Base-by-base conservation (phyloP, 495 filamentous ascomycete species). In the Penicillium cataractarum region DNA sequence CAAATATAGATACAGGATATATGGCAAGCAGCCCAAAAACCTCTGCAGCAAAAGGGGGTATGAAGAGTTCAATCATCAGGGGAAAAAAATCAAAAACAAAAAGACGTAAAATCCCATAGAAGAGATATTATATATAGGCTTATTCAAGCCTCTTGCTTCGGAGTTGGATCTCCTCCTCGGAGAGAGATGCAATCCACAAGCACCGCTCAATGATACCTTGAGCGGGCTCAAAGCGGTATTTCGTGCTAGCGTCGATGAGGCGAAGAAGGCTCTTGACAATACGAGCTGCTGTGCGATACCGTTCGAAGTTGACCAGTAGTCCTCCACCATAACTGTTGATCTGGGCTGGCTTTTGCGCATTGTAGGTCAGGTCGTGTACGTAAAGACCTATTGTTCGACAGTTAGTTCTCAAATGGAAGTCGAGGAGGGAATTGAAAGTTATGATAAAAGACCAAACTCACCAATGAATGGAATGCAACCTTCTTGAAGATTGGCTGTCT, bases 391-490 rank as follows among this genome's bases (percentile, higher is more conserved):
- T 24, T 37, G 17, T 59, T 42, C 50, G 32, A 52, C 55, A 10
- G 53, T 65, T 55, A 49, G 60, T 55, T 15, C 32, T 39, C 32
- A 24, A 33, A 32, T 26, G 1, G 2, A 1, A 50, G 9, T 50
- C 21, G 22, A 31, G 6, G 17, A n/a, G 31, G 6, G 3, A 24
- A 53, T 4, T 31, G 29, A 31, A 12, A 54, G 1, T 6, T 6
- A 27, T 29, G 10, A 32, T 31, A n/a, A n/a, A 46, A 49, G 27
- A 42, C 39, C 22, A 50, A 58, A 73, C 79, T 84, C 87, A 78
- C 92, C 95, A 70, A 99, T 91, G 72, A 99, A 97, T 4, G 96
- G 96, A 70, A 99, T 97, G 66, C 95, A 97, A 40, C 93, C 95
- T 66, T 88, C 88, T 60, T 93, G 91, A 4, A 85, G 76, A 62